Conservation (phyloP, 305 asterid species). For the Solanum hybrid region DNA sequence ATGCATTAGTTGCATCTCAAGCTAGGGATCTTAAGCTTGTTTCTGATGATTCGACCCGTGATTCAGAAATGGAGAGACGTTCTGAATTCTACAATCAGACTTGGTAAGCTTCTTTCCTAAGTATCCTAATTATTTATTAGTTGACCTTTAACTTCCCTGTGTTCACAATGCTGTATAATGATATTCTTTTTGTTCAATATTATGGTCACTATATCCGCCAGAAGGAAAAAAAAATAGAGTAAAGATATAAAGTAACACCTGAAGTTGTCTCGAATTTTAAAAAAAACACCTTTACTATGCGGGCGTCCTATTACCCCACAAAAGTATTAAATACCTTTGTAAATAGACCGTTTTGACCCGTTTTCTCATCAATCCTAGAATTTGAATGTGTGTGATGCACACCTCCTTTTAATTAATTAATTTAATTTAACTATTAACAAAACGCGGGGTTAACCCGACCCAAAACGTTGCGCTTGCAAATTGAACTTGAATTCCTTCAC, state of each 20-base stretch:
- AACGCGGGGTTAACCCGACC: background rate
- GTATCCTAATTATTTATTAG: background rate
- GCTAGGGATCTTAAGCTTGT: constrained; percentile 76
- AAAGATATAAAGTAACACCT: background rate
- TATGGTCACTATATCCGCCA: background rate
- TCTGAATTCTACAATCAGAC: constrained; percentile 81
- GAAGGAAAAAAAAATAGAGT: background rate
- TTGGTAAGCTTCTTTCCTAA: constrained; percentile 35
- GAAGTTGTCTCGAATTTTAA: background rate
- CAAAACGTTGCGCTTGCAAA: background rate
- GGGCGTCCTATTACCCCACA: background rate
- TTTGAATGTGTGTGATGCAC: background rate
- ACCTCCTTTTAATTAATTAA: background rate
- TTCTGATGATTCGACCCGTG: constrained; percentile 52
- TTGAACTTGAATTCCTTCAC: background rate
- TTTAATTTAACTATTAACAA: too few species aligned
- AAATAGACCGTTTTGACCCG: background rate
- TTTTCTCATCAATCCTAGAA: background rate
- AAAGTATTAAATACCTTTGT: background rate
- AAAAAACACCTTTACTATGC: background rate
- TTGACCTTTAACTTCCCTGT: background rate
- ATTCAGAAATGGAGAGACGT: constrained; percentile 61
- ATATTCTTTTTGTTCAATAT: background rate
- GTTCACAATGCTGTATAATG: background rate
- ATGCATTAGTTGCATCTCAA: constrained; percentile 75